Evolutionary conservation across 345 rosid genomes (phyloP).

Genomic region (Acer saccharum): DNA sequence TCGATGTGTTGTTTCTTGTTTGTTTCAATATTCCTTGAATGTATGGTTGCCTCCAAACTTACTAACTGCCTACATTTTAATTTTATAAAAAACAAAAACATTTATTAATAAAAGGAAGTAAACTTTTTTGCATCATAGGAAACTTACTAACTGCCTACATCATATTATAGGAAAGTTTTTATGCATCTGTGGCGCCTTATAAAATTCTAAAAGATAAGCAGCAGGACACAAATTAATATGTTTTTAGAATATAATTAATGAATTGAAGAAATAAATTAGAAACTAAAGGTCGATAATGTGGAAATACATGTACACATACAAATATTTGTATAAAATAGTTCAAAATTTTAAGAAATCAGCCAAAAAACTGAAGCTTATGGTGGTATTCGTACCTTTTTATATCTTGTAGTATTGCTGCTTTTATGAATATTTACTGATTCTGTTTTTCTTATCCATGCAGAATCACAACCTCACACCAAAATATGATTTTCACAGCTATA

Average conservation of each 20-base stretch:
- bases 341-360: background rate
- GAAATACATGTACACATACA: background rate
- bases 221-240: background rate
- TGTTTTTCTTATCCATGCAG: constrained; percentile 43
- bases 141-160: background rate
- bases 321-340: too few species aligned
- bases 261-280: background rate
- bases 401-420: background rate
- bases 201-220: background rate
- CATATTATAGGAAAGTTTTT: background rate
- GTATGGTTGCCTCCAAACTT: background rate
- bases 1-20: background rate
- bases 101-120: too few species aligned
- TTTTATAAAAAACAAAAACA: too few species aligned
- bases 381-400: background rate
- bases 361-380: background rate
- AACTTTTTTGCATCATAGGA: too few species aligned
- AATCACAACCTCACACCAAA: constrained; percentile 72
- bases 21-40: background rate
- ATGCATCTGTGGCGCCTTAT: background rate
- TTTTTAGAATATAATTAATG: background rate
- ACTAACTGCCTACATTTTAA: too few species aligned
- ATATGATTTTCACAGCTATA: constrained; percentile 94
- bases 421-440: constrained; percentile 21
- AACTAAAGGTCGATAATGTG: background rate